Evolutionary conservation across 371 early-diverging fungal species (phyloP), one percentile per base, ranked within the genome.

Genomic region (Choanephora cucurbitarum): DNA sequence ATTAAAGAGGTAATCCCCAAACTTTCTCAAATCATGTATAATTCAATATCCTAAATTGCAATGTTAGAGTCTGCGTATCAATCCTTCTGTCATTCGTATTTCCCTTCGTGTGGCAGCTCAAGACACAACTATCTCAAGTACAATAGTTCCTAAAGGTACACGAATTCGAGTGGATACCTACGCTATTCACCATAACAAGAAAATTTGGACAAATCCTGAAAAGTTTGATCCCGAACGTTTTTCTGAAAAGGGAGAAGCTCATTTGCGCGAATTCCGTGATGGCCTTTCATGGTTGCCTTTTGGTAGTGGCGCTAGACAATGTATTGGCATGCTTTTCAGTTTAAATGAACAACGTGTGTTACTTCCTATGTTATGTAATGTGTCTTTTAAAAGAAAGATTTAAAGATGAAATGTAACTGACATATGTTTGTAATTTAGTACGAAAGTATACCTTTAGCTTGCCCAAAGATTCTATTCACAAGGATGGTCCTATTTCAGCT

Each of bases 341-440:
- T 54, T 83, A 43, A 52, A 67, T 21, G 77, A 79, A 23, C 80
- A 78, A 56, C 67, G 78, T 14, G 58, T 83, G 8, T 19, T 75
- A 4, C 50, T 79, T 15, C 57, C 68, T 13, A 68, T 79, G 70
- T 49, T 83, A 22, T 44, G 67, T 66, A 64, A 42, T 28, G 53
- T 54, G 4, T 21, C 19, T 17, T n/a, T n/a, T n/a, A n/a, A n/a
- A n/a, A n/a, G n/a, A n/a, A n/a, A n/a, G n/a, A n/a, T n/a, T n/a
- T n/a, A n/a, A n/a, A n/a, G n/a, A n/a, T n/a, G n/a, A n/a, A n/a
- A 5, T 18, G 6, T 49, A 14, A 13, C 10, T 17, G 13, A 17
- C 19, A 8, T 32, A 11, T 34, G 0, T n/a, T n/a, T n/a, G n/a
- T n/a, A n/a, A n/a, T n/a, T n/a, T 49, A 60, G 61, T 60, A 24